Conservation (phyloP, 1,139 yeast species). For the Pichia cactophila region DNA sequence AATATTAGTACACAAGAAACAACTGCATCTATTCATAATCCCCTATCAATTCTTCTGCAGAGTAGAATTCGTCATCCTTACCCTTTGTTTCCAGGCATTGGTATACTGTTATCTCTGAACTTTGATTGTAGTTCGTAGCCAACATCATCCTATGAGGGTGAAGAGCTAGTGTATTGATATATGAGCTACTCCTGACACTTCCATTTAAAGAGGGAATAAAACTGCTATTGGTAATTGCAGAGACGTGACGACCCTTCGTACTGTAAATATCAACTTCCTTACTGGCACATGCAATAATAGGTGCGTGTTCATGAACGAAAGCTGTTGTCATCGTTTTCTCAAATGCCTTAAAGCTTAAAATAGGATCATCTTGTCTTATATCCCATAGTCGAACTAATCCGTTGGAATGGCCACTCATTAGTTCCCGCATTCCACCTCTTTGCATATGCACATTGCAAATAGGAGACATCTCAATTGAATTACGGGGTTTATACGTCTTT, state of each 20-base stretch:
- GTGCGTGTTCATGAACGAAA: slow-evolving; percentile 94
- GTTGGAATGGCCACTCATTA: slow-evolving; percentile 75
- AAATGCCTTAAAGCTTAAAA: slow-evolving; percentile 53
- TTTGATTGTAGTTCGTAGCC: slow-evolving; percentile 81
- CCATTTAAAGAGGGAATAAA: slow-evolving; percentile 32
- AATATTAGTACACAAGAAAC: neutral
- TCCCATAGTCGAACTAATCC: slow-evolving; percentile 91
- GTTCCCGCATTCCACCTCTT: slow-evolving; percentile 90
- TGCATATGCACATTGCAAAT: slow-evolving; percentile 88
- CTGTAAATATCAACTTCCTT: slow-evolving; percentile 80
- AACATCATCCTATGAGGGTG: slow-evolving; percentile 95
- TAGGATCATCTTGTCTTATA: slow-evolving; percentile 66
- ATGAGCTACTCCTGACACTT: slow-evolving; percentile 40
- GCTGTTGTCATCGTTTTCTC: slow-evolving; percentile 64
- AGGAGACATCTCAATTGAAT: slow-evolving; percentile 38
- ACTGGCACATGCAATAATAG: slow-evolving; percentile 81
- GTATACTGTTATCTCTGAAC: slow-evolving; percentile 64
- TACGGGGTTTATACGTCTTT: slow-evolving; percentile 56
- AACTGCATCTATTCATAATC: slow-evolving; percentile 2
- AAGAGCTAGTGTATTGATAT: slow-evolving; percentile 60
- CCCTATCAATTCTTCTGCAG: slow-evolving; percentile 11
- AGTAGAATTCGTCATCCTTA: slow-evolving; percentile 12
- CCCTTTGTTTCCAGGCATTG: slow-evolving; percentile 34
- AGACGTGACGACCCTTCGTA: slow-evolving; percentile 68
- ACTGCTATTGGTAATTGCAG: slow-evolving; percentile 43